phyloP scores from a whole-genome alignment of 352 stramenopile species.

The Pythium rhizo-oryzae region DNA sequence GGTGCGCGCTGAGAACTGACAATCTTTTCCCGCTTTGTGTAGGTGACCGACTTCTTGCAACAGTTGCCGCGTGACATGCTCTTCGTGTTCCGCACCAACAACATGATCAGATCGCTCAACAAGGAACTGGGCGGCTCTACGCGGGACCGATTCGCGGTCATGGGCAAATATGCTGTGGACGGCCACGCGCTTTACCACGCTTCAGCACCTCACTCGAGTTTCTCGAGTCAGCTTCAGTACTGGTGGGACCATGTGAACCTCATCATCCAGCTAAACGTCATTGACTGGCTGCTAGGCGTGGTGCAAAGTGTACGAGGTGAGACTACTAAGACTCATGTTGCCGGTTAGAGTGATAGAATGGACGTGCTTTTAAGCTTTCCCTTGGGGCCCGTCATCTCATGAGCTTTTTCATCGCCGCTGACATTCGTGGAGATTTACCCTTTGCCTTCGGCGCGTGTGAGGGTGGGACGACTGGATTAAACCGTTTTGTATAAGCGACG shows the following conservation, averaged over 20 bases:
- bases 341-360: constrained; percentile 24
- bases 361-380: not conserved
- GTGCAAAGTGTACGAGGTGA: constrained; percentile 43
- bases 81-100: constrained; percentile 91
- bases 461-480: constrained; percentile 10
- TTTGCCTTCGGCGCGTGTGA: constrained; percentile 20
- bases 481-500: not conserved
- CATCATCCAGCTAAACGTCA: constrained; percentile 53
- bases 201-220: not conserved
- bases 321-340: constrained; percentile 11
- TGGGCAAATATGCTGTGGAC: constrained; percentile 71
- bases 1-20: too few relatives aligned
- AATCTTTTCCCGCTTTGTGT: too few relatives aligned
- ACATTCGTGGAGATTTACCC: constrained; percentile 30
- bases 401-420: constrained; percentile 26
- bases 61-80: constrained; percentile 89
- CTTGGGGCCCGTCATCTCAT: constrained; percentile 18
- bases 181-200: constrained; percentile 58
- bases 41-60: constrained; percentile 85
- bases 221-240: constrained; percentile 33
- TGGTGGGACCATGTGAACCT: constrained; percentile 76
- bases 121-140: constrained; percentile 85
- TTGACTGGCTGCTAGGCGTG: constrained; percentile 56
- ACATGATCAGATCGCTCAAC: constrained; percentile 91
- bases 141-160: constrained; percentile 74